Percentiles rank a stretch among this genome's conserved stretches.
Conservation (phyloP, 2,329 filamentous ascomycete species). For the Diplocarpon rosae region DNA sequence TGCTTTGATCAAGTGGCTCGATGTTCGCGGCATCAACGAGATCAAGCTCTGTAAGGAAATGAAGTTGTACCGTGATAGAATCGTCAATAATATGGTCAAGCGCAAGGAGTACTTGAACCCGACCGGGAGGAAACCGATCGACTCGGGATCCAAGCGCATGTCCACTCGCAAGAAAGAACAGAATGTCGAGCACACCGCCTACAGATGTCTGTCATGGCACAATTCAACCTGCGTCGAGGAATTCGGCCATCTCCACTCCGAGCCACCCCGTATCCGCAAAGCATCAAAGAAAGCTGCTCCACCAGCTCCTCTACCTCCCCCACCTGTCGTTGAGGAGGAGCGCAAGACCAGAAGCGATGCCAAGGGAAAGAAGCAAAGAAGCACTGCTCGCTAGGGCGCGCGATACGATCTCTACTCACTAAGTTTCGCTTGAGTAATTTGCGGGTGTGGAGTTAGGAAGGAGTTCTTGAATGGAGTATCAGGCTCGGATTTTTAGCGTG, state of each 20-base stretch:
- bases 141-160: slow-evolving; percentile 36
- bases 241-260: slow-evolving; percentile 48
- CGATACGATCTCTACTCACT: slow-evolving; percentile 11
- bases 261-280: slow-evolving; percentile 38
- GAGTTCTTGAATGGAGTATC: background rate
- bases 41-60: slow-evolving; percentile 82
- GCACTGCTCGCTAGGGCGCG: slow-evolving; percentile 14
- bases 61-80: slow-evolving; percentile 61
- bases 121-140: slow-evolving; percentile 35
- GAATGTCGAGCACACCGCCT: slow-evolving; percentile 39
- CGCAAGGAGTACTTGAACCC: slow-evolving; percentile 61
- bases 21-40: slow-evolving; percentile 77
- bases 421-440: background rate
- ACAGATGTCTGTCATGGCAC: slow-evolving; percentile 54
- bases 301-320: background rate
- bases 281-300: slow-evolving; percentile 21
- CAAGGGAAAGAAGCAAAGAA: slow-evolving; percentile 17
- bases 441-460: background rate
- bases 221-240: slow-evolving; percentile 50
- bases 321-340: slow-evolving; percentile 28
- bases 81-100: slow-evolving; percentile 68
- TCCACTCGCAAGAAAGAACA: slow-evolving; percentile 52
- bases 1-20: slow-evolving; percentile 75
- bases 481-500: too few relatives aligned
- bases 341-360: slow-evolving; percentile 27